phyloP scores from a whole-genome alignment of 805 yeast species.

The Clavispora carvajalis region DNA sequence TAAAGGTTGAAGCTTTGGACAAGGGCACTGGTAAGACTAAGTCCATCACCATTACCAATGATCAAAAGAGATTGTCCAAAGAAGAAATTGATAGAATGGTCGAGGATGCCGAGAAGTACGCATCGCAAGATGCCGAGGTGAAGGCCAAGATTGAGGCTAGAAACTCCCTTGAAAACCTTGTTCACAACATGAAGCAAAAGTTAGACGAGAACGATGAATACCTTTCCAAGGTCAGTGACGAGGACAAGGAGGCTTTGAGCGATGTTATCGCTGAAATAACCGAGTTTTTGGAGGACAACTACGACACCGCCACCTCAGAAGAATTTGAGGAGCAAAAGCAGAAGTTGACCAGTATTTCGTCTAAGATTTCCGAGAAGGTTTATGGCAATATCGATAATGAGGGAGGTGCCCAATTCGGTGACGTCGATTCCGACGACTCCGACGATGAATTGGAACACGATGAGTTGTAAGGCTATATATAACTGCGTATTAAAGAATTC shows the following conservation, averaged over 20 bases:
- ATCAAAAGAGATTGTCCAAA: constrained; percentile 17
- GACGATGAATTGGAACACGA: constrained; percentile 43
- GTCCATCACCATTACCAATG: constrained; percentile 17
- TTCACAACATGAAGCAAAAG: constrained; percentile 12
- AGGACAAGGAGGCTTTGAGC: constrained; percentile 80
- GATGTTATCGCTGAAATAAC: constrained; percentile 85
- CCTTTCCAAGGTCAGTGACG: constrained; percentile 67
- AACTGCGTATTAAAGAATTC: background rate
- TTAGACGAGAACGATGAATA: constrained; percentile 13
- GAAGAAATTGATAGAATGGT: constrained; percentile 19
- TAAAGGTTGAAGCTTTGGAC: constrained; percentile 18
- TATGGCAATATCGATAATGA: constrained; percentile 46
- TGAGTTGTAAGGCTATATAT: constrained; percentile 29
- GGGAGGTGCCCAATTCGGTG: constrained; percentile 38
- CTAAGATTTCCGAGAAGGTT: constrained; percentile 88
- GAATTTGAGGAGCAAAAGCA: constrained; percentile 92
- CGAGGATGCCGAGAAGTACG: constrained; percentile 18
- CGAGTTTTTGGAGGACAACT: constrained; percentile 74
- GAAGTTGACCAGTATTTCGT: constrained; percentile 71
- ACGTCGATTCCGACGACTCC: constrained; percentile 39
- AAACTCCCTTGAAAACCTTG: constrained; percentile 17
- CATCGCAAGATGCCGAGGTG: constrained; percentile 16
- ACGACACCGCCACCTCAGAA: constrained; percentile 82
- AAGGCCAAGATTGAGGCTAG: constrained; percentile 17
- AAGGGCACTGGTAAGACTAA: constrained; percentile 18